These are phyloP conservation scores for Dicorynia guianensis DNA, from an alignment of 306 rosid genomes.

Conservation along the genomic window DNA sequence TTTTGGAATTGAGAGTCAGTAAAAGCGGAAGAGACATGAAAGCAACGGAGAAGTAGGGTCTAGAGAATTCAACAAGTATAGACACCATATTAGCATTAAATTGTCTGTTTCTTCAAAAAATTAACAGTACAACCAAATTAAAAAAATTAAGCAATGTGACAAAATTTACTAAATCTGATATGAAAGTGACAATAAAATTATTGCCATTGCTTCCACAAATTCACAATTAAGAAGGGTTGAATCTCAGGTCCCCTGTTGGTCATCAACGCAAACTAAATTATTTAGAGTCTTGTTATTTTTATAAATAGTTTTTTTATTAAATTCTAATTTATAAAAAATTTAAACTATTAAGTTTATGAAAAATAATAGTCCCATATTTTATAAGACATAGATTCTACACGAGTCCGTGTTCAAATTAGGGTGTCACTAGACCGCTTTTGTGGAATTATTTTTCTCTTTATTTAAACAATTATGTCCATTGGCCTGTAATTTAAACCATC, in stretches of 20 bases:
- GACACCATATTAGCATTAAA: neutral
- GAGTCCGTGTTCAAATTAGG: no score
- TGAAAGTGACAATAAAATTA: slow-evolving; percentile 29
- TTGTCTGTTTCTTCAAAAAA: slow-evolving; percentile 20
- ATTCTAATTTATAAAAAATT: no score
- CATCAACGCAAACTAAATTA: slow-evolving; percentile 23
- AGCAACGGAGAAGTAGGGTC: neutral
- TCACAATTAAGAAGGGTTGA: slow-evolving; percentile 11
- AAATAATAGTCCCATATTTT: no score
- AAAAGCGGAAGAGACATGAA: slow-evolving; percentile 7
- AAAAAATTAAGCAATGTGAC: neutral
- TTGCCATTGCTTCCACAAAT: slow-evolving; percentile 4
- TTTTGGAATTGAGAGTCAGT: slow-evolving; percentile 29
- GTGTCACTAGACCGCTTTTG: no score
- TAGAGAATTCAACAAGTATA: slow-evolving; percentile 11
- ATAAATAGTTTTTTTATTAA: no score
- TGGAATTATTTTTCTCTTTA: no score
- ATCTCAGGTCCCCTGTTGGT: slow-evolving; percentile 28
- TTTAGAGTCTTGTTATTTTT: no score
- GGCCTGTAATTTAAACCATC: no score
- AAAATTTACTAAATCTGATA: slow-evolving; percentile 27
- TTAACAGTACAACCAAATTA: neutral
- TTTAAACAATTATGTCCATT: no score
- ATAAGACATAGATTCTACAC: no score
- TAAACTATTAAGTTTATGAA: no score